Evolutionary conservation across 148 eudicot genomes (phyloP).

Genomic region (Fallopia convolvulus): DNA sequence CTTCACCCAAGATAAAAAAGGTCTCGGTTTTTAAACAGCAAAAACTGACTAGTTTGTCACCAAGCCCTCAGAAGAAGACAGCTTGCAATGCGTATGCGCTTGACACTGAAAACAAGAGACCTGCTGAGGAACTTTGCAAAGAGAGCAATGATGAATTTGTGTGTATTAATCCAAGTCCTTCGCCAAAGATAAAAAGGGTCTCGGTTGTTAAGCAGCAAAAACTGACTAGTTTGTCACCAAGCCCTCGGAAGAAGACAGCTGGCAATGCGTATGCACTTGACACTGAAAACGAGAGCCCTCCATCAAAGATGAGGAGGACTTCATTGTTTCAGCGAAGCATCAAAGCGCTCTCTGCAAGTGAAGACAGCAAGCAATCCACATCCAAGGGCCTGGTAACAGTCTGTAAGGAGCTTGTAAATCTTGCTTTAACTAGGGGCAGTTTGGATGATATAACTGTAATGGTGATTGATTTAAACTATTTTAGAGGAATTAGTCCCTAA

Average conservation of each 20-base stretch:
- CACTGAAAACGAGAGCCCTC: slow-evolving; percentile 19
- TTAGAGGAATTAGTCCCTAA: slow-evolving; percentile 11
- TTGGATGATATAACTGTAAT: slow-evolving; percentile 84
- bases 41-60: slow-evolving; percentile 19
- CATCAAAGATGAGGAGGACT: slow-evolving; percentile 21
- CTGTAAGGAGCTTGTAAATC: slow-evolving; percentile 74
- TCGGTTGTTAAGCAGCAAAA: slow-evolving; percentile 33
- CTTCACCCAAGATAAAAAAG: slow-evolving; percentile 42
- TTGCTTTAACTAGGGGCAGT: slow-evolving; percentile 70
- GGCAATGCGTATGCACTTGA: neutral
- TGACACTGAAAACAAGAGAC: slow-evolving; percentile 18
- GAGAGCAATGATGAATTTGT: slow-evolving; percentile 26
- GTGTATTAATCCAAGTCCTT: slow-evolving; percentile 28
- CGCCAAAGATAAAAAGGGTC: slow-evolving; percentile 42
- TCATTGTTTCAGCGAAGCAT: slow-evolving; percentile 34
- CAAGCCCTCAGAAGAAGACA: slow-evolving; percentile 7
- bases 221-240: slow-evolving; percentile 17
- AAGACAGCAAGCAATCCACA: slow-evolving; percentile 25
- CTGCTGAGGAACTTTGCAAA: slow-evolving; percentile 11
- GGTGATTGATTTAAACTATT: slow-evolving; percentile 65
- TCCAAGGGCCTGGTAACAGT: slow-evolving; percentile 41
- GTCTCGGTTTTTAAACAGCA: slow-evolving; percentile 34
- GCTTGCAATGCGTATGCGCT: neutral
- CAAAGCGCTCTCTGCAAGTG: slow-evolving; percentile 25
- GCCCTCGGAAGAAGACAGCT: slow-evolving; percentile 2